These are phyloP conservation scores for Vitis hybrid DNA, from an alignment of 177 flowering plant genomes.

Conservation along the genomic window DNA sequence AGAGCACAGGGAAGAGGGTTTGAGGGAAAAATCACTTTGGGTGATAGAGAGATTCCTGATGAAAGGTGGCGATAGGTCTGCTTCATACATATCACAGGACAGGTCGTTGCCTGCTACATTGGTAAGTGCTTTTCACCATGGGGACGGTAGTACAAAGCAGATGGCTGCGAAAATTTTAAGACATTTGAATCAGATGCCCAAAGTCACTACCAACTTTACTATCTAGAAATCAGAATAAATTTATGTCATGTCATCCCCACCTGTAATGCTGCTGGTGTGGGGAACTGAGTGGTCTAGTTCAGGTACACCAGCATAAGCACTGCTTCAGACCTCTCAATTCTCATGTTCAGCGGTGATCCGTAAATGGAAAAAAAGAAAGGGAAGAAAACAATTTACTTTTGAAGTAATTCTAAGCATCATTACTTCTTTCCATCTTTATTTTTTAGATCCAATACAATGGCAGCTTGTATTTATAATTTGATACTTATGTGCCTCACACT, in stretches of 20 bases:
- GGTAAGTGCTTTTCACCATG: slow-evolving; percentile 65
- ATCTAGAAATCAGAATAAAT: background rate
- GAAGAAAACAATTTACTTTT: too few species aligned
- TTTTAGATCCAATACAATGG: too few species aligned
- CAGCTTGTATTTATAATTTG: too few species aligned
- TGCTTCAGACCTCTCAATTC: background rate
- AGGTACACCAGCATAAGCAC: background rate
- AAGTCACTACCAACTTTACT: slow-evolving; percentile 7
- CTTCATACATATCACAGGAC: slow-evolving; percentile 56
- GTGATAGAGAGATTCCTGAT: slow-evolving; percentile 59
- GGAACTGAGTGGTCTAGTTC: background rate
- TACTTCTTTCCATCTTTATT: too few species aligned
- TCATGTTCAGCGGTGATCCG: background rate
- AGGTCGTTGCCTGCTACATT: slow-evolving; percentile 51
- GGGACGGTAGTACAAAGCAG: slow-evolving; percentile 52
- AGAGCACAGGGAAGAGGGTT: slow-evolving; percentile 50
- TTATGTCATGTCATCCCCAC: background rate
- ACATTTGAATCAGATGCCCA: slow-evolving; percentile 62
- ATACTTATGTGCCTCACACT: too few species aligned
- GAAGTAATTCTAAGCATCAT: too few species aligned
- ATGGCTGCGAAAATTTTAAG: slow-evolving; percentile 71
- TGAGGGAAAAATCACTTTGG: slow-evolving; percentile 69
- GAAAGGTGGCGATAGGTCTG: slow-evolving; percentile 51
- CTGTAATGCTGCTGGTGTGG: background rate
- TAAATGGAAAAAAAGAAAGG: too few species aligned